These are phyloP conservation scores for Phanerodontia chrysosporium DNA, from an alignment of 768 basidiomycete species.

Conservation along the genomic window DNA sequence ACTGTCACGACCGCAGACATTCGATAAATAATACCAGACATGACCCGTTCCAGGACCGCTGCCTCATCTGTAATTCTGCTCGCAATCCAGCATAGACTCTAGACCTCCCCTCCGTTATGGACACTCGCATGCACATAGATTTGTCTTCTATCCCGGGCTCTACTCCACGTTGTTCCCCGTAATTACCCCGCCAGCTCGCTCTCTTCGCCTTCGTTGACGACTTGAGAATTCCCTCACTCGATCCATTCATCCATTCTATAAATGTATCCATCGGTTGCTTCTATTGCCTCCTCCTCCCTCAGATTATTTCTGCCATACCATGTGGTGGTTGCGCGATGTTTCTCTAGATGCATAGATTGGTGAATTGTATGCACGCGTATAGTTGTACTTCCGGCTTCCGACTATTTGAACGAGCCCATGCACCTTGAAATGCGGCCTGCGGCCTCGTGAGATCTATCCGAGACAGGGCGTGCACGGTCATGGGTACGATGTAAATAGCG, in stretches of 20 bases:
- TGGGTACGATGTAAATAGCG: neutral
- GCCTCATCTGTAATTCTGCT: conserved; percentile 11
- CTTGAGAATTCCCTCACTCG: neutral
- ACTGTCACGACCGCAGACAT: conserved; percentile 1
- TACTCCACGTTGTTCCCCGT: neutral
- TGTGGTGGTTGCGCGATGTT: neutral
- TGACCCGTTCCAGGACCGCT: conserved; percentile 4
- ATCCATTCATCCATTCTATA: neutral
- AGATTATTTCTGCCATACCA: neutral
- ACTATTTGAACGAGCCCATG: neutral
- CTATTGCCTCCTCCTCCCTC: neutral
- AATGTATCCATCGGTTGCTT: neutral
- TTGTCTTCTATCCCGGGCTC: neutral
- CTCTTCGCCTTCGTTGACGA: neutral
- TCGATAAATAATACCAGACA: conserved; percentile 5
- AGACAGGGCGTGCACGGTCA: neutral
- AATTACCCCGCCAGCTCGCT: neutral
- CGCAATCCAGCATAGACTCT: conserved; percentile 6
- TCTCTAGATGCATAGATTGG: neutral
- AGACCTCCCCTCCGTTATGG: conserved; percentile 10
- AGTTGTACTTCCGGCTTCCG: neutral
- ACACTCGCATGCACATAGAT: conserved; percentile 12
- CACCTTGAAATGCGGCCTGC: neutral
- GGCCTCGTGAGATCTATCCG: neutral
- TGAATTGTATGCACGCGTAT: neutral